Percentiles rank a stretch among this genome's conserved stretches.
Conservation (phyloP, 1,284 basidiomycete species). For the Ganoderma resinaceum region DNA sequence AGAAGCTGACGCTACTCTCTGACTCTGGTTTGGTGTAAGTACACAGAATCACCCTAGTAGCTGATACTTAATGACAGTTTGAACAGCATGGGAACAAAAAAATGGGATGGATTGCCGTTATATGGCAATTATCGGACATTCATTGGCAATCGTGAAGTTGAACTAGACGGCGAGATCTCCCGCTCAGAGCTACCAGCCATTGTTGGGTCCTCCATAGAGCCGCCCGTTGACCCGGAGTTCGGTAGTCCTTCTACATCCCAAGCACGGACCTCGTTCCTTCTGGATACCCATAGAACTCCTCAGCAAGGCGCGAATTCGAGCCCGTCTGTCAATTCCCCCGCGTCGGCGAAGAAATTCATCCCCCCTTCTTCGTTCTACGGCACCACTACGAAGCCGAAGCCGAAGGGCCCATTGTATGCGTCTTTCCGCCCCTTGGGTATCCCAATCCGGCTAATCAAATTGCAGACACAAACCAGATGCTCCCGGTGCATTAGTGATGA, state of each 20-base stretch:
- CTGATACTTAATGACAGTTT: constrained; percentile 15
- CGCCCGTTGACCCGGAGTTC: constrained; percentile 40
- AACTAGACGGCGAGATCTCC: constrained; percentile 60
- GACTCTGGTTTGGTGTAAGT: constrained; percentile 75
- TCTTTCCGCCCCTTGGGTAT: constrained; percentile 4
- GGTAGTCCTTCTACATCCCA: constrained; percentile 25
- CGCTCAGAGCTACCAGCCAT: constrained; percentile 57
- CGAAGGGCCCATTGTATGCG: constrained; percentile 59
- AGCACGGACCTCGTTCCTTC: constrained; percentile 23
- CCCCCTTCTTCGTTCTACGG: constrained; percentile 69
- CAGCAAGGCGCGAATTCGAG: constrained; percentile 22
- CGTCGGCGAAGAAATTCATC: constrained; percentile 51
- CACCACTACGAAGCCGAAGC: constrained; percentile 49
- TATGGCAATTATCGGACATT: constrained; percentile 54
- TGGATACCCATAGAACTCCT: constrained; percentile 17
- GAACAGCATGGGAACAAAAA: constrained; percentile 64
- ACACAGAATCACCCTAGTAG: background rate
- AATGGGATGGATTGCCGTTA: constrained; percentile 66
- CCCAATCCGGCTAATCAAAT: constrained; percentile 26
- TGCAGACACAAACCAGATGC: constrained; percentile 77
- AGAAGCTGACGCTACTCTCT: constrained; percentile 66
- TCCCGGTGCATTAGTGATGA: constrained; percentile 88
- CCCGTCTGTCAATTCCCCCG: constrained; percentile 25
- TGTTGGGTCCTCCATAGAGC: constrained; percentile 40
- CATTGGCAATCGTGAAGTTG: constrained; percentile 68